Evolutionary conservation across 371 early-diverging fungal genomes (phyloP).

Genomic region (Apophysomyces elegans): DNA sequence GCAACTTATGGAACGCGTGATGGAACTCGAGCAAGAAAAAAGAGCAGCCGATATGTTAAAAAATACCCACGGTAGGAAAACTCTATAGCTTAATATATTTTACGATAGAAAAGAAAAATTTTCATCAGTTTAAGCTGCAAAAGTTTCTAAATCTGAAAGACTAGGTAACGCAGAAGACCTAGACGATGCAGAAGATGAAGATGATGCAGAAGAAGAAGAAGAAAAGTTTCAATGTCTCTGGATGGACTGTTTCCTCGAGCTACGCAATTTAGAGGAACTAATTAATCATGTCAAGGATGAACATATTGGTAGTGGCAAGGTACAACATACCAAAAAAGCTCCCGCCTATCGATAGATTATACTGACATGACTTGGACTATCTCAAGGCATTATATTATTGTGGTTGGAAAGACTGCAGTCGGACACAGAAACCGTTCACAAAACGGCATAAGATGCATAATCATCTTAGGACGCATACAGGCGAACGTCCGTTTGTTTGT

Average conservation of each 20-base stretch:
- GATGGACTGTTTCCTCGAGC: conserved; percentile 19
- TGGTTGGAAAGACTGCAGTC: conserved; percentile 81
- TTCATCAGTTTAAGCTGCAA: not conserved
- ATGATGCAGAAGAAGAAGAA: conserved; percentile 16
- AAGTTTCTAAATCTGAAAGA: conserved; percentile 2
- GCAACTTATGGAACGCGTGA: conserved; percentile 2
- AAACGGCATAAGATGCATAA: conserved; percentile 92
- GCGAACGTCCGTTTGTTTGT: conserved; percentile 73
- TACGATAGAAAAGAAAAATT: too few relatives aligned
- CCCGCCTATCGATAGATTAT: too few relatives aligned
- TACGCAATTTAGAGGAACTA: conserved; percentile 21
- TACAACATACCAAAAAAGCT: conserved; percentile 12
- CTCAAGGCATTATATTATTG: conserved; percentile 63
- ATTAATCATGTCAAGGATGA: conserved; percentile 28
- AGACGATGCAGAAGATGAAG: conserved; percentile 5
- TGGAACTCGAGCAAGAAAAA: conserved; percentile 8
- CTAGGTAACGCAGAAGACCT: not conserved
- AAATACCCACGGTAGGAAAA: conserved; percentile 3
- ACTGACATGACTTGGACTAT: too few relatives aligned
- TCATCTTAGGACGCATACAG: conserved; percentile 89
- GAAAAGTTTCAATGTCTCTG: conserved; percentile 24
- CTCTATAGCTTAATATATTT: not conserved
- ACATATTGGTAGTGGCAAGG: conserved; percentile 39
- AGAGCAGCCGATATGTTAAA: not conserved
- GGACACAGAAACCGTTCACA: conserved; percentile 78